Base-by-base conservation (phyloP, 768 basidiomycete genomes). In the Amanita jacksonii region DNA sequence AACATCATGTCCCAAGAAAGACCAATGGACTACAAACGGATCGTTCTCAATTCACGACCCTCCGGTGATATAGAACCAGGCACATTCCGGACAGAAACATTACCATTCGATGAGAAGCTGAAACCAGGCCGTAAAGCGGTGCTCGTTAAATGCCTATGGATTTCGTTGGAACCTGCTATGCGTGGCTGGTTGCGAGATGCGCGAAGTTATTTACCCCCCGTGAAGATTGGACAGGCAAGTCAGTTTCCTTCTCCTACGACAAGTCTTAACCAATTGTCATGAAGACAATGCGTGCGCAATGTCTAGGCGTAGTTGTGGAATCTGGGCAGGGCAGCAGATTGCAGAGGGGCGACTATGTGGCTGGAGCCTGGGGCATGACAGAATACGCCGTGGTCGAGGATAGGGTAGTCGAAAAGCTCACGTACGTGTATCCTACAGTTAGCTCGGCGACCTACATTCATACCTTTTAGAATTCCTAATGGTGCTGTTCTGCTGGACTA, bases 101-200 rank as follows among this genome's bases (percentile, higher is more conserved):
- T 70, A 12, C 66, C 75, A 1, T 71, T 74, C 49, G 64, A 70
- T 51, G 38, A 40, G 19, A 61, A 57, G 38, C 65, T 86, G 41
- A 70, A 72, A 54, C 70, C 79, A 5, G 71, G 69, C 1, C 49
- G 60, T 15, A 60, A 63, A 18, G 69, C 84, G 49, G 77, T 79
- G 6, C 67, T 93, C 36, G 77, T 97, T n/a, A 73, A 77, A 57
- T 77, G 85, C 46, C 78, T 80, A 37, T 92, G 81, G 69, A 56
- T 90, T 24, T 81, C 79, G 25, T 59, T 96, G 51, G 92, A 96
- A 54, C 90, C 92, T 15, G 87, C 89, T 0, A 89, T 91, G 87
- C 74, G 90, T 7, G 78, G 76, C 9, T 96, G 85, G 73, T 56
- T 98, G 40, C 76, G 73, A 49, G 84, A 88, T 57, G 57, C 56